Percentiles rank a stretch among this genome's conserved stretches.
Evolutionary conservation across 208 protist genomes (phyloP).

Genomic region (Leishmania tarentolae): DNA sequence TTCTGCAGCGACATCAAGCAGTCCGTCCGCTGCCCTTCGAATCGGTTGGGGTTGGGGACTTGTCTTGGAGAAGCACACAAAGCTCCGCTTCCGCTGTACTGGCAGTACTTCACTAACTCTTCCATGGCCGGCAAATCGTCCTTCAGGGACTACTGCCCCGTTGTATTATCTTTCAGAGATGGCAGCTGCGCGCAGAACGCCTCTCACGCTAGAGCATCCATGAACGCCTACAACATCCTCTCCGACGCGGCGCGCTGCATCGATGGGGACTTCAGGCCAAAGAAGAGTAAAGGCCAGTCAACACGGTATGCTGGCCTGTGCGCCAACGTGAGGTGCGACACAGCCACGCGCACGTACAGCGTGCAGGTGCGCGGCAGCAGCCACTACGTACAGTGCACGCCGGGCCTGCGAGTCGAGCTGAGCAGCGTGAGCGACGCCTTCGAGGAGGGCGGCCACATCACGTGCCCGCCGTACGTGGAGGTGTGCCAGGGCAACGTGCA

Average conservation of each 20-base stretch:
- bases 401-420: background rate
- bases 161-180: background rate
- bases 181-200: background rate
- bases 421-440: background rate
- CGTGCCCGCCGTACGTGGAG: background rate
- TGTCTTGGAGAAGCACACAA: background rate
- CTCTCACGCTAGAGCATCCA: fast-evolving
- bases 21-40: background rate
- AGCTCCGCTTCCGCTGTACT: background rate
- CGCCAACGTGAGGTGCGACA: background rate
- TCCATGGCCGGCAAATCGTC: background rate
- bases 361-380: background rate
- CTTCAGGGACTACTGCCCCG: background rate
- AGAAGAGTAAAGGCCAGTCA: too few species aligned
- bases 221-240: background rate
- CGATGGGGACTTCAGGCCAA: background rate
- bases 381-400: background rate
- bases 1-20: too few species aligned
- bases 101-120: background rate
- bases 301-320: too few species aligned
- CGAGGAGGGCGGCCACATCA: background rate
- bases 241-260: constrained; percentile 4
- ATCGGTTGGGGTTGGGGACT: background rate
- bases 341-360: background rate
- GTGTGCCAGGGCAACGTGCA: background rate